These are phyloP conservation scores for Penicillium antarcticum DNA, from an alignment of 495 filamentous ascomycete genomes.

Conservation along the genomic window DNA sequence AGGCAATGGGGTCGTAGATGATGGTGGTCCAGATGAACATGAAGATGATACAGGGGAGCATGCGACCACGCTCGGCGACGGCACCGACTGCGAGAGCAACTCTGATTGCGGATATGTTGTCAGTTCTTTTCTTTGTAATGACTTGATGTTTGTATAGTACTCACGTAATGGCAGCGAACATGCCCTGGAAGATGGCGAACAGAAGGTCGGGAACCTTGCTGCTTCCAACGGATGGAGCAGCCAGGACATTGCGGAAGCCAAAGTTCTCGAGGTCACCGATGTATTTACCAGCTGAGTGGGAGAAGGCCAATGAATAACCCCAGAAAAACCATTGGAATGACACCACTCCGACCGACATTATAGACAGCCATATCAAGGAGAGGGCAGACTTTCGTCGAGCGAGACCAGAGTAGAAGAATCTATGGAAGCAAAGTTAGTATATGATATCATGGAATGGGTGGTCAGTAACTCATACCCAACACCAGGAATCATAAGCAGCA, in stretches of 20 bases:
- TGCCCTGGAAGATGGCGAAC: slow-evolving; percentile 94
- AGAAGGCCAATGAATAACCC: slow-evolving; percentile 94
- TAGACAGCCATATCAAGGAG: slow-evolving; percentile 91
- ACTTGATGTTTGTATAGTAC: slow-evolving; percentile 23
- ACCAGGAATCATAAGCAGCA: slow-evolving; percentile 96
- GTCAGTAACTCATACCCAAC: slow-evolving; percentile 58
- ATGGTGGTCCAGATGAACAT: slow-evolving; percentile 96
- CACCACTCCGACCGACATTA: slow-evolving; percentile 89
- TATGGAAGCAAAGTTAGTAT: slow-evolving; percentile 12
- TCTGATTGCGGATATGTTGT: slow-evolving; percentile 30
- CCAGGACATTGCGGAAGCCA: slow-evolving; percentile 79
- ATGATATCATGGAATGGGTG: neutral
- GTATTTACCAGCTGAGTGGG: slow-evolving; percentile 74
- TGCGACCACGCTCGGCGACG: slow-evolving; percentile 87
- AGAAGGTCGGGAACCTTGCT: slow-evolving; percentile 81
- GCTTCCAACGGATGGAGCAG: slow-evolving; percentile 75
- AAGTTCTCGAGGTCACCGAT: slow-evolving; percentile 87
- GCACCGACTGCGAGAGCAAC: slow-evolving; percentile 91
- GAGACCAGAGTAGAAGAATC: slow-evolving; percentile 98
- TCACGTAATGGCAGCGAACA: slow-evolving; percentile 94
- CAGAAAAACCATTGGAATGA: slow-evolving; percentile 99
- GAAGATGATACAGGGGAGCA: slow-evolving; percentile 92
- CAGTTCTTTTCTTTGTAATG: neutral
- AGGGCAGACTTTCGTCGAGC: slow-evolving; percentile 95
- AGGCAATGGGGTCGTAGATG: slow-evolving; percentile 93